These are phyloP conservation scores for Cytospora schulzeri DNA, from an alignment of 2,329 filamentous ascomycete species.

Conservation along the genomic window DNA sequence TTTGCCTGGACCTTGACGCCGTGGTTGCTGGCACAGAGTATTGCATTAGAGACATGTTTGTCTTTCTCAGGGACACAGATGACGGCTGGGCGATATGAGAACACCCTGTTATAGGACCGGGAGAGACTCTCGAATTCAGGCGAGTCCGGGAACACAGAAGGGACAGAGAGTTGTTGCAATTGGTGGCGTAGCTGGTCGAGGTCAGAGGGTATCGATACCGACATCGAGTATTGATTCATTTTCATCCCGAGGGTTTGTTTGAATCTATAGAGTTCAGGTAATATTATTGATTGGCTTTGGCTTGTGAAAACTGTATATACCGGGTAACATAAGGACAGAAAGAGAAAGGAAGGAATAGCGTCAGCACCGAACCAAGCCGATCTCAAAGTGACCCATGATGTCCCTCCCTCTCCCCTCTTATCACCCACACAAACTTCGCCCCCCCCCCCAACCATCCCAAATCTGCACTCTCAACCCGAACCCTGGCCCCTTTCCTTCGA, in stretches of 20 bases:
- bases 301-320: too few relatives aligned
- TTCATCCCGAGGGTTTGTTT: too few relatives aligned
- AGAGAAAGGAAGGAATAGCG: too few relatives aligned
- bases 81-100: slow-evolving; percentile 43
- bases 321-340: too few relatives aligned
- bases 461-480: too few relatives aligned
- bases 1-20: slow-evolving; percentile 50
- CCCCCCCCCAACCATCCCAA: too few relatives aligned
- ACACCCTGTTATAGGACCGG: slow-evolving; percentile 36
- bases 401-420: too few relatives aligned
- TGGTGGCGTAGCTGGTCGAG: not conserved
- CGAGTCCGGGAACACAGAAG: slow-evolving; percentile 13
- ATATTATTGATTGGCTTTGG: too few relatives aligned
- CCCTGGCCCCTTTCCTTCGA: not conserved
- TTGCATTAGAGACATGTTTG: slow-evolving; percentile 48
- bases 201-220: not conserved
- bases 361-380: not conserved
- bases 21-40: slow-evolving; percentile 45
- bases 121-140: slow-evolving; percentile 10
- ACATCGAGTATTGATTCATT: not conserved
- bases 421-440: too few relatives aligned
- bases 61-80: slow-evolving; percentile 46
- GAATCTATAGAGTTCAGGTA: too few relatives aligned
- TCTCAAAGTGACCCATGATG: too few relatives aligned
- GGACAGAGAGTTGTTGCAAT: slow-evolving; percentile 6